Evolutionary conservation across 176 grass and related monocot genomes (phyloP).

Genomic region (Ensete glaucum): DNA sequence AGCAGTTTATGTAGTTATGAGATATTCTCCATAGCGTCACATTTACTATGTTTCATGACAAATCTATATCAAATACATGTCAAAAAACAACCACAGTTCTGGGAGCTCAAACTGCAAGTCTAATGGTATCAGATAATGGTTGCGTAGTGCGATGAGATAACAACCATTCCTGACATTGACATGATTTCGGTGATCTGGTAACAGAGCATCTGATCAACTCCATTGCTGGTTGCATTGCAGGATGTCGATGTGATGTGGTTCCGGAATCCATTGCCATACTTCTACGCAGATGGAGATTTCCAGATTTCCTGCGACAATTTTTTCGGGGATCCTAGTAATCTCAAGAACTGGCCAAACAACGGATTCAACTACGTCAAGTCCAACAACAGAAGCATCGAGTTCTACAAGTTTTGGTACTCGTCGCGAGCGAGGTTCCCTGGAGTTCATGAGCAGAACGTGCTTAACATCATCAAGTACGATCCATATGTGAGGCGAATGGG

Average conservation of each 20-base stretch:
- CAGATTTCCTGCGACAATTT: slow-evolving; percentile 43
- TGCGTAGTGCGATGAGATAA: too few species aligned
- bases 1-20: too few species aligned
- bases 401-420: slow-evolving; percentile 47
- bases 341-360: slow-evolving; percentile 62
- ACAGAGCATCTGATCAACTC: too few species aligned
- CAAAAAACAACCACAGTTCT: too few species aligned
- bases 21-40: too few species aligned
- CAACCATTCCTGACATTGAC: too few species aligned
- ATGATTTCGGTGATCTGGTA: too few species aligned
- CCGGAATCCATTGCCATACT: slow-evolving; percentile 52
- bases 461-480: slow-evolving; percentile 62
- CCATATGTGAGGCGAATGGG: slow-evolving; percentile 17
- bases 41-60: too few species aligned
- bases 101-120: too few species aligned
- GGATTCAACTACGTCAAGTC: slow-evolving; percentile 52
- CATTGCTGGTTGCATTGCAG: slow-evolving; percentile 16
- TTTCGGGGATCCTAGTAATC: slow-evolving; percentile 31
- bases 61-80: too few species aligned
- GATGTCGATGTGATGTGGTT: slow-evolving; percentile 77
- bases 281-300: slow-evolving; percentile 65
- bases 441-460: slow-evolving; percentile 56
- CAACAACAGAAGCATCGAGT: slow-evolving; percentile 30
- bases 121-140: too few species aligned
- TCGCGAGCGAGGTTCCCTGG: slow-evolving; percentile 17